Conservation (phyloP, 805 yeast genomes). For the Hanseniaspora guilliermondii region DNA sequence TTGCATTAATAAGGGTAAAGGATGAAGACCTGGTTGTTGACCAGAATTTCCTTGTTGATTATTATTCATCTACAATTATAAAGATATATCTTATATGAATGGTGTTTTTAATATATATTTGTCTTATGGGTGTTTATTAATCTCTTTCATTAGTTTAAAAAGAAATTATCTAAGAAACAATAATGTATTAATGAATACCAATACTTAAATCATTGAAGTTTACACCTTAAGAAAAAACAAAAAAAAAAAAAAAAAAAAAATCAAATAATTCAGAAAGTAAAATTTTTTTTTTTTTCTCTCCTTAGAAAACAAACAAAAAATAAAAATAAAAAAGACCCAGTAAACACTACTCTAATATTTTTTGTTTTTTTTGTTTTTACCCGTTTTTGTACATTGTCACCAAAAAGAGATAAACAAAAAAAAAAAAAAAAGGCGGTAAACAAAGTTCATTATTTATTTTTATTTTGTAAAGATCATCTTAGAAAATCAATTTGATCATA, state of each 20-base stretch:
- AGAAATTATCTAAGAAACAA: too few species aligned
- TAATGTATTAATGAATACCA: not conserved
- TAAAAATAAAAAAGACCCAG: not conserved
- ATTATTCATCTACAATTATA: not conserved
- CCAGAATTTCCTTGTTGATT: not conserved
- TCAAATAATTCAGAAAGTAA: not conserved
- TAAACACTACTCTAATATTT: too few species aligned
- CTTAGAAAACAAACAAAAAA: not conserved
- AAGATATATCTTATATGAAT: too few species aligned
- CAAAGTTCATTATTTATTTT: too few species aligned
- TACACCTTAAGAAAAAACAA: not conserved
- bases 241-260: not conserved
- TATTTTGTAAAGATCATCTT: too few species aligned
- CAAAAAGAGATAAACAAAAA: not conserved
- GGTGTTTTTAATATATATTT: not conserved
- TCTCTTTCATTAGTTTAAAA: too few species aligned
- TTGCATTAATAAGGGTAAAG: not conserved
- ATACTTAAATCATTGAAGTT: not conserved
- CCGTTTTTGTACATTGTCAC: not conserved
- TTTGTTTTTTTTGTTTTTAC: too few species aligned
- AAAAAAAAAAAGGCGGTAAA: too few species aligned
- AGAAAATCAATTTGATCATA: too few species aligned
- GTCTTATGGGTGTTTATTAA: not conserved
- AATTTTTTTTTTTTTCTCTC: not conserved
- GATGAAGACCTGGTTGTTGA: not conserved